Percentiles rank a stretch among this genome's conserved stretches.
These are phyloP conservation scores for Astrothelium macrocarpum DNA, from an alignment of 495 filamentous ascomycete species.

Conservation along the genomic window DNA sequence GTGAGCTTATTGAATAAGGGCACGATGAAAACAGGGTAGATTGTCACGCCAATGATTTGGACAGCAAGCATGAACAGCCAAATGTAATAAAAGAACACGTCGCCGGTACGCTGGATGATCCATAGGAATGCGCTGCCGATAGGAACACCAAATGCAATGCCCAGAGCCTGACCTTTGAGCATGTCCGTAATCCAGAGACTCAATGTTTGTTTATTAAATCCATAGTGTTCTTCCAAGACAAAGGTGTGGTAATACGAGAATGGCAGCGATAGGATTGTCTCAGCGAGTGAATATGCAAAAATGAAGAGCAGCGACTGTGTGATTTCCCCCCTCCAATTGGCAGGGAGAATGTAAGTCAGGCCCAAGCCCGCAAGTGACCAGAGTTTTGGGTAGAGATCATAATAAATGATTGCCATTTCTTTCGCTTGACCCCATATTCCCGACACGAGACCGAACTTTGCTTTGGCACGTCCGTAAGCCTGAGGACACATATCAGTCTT, in stretches of 20 bases:
- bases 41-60: slow-evolving; percentile 87
- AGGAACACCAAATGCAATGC: slow-evolving; percentile 67
- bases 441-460: slow-evolving; percentile 71
- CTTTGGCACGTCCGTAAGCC: slow-evolving; percentile 92
- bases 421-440: slow-evolving; percentile 77
- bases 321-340: slow-evolving; percentile 64
- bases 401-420: slow-evolving; percentile 79
- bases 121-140: slow-evolving; percentile 81
- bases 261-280: slow-evolving; percentile 68
- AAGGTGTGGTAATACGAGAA: slow-evolving; percentile 86
- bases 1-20: slow-evolving; percentile 98
- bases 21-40: slow-evolving; percentile 89
- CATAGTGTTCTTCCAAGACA: slow-evolving; percentile 91
- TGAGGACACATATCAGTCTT: slow-evolving; percentile 25
- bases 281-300: slow-evolving; percentile 72
- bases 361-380: slow-evolving; percentile 73
- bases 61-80: slow-evolving; percentile 85
- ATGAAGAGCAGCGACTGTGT: slow-evolving; percentile 88
- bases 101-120: slow-evolving; percentile 86
- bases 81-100: slow-evolving; percentile 91
- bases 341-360: slow-evolving; percentile 62
- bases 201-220: slow-evolving; percentile 95
- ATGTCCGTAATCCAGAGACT: slow-evolving; percentile 84
- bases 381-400: slow-evolving; percentile 78
- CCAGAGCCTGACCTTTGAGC: slow-evolving; percentile 80